Evolutionary conservation across 352 stramenopile genomes (phyloP).

Genomic region (Phytophthora pini): DNA sequence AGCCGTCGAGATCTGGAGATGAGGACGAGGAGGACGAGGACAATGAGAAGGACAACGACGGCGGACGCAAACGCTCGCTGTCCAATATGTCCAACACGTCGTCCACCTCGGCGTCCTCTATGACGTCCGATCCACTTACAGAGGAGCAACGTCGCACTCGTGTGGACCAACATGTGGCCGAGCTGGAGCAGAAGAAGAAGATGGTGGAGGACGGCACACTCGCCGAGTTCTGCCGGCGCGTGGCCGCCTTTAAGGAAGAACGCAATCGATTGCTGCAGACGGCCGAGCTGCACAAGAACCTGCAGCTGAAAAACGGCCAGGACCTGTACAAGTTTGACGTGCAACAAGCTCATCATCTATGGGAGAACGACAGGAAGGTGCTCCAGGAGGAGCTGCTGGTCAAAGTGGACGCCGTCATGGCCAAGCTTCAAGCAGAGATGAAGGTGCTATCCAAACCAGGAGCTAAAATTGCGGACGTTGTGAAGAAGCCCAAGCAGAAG

Average conservation of each 20-base stretch:
- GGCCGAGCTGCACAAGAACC: constrained; percentile 81
- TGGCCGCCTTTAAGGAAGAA: constrained; percentile 86
- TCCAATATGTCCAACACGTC: constrained; percentile 75
- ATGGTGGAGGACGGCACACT: constrained; percentile 88
- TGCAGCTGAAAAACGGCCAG: constrained; percentile 86
- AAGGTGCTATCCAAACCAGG: constrained; percentile 39
- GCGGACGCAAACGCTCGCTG: constrained; percentile 57
- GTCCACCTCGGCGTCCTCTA: constrained; percentile 54
- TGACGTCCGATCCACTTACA: constrained; percentile 49
- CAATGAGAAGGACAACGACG: constrained; percentile 20
- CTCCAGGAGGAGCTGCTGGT: constrained; percentile 63
- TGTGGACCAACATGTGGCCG: constrained; percentile 65
- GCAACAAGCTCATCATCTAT: constrained; percentile 74
- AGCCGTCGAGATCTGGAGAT: constrained; percentile 32
- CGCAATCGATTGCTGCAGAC: constrained; percentile 75
- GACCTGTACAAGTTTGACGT: constrained; percentile 84
- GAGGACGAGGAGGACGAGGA: constrained; percentile 37
- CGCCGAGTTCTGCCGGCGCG: constrained; percentile 82
- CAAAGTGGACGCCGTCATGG: constrained; percentile 54
- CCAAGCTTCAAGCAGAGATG: constrained; percentile 59
- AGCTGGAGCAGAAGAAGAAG: constrained; percentile 84
- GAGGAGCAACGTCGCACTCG: constrained; percentile 43
- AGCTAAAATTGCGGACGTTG: constrained; percentile 18
- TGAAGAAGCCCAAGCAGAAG: constrained; percentile 18
- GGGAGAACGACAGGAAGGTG: constrained; percentile 60